phyloP scores from a whole-genome alignment of 192 early-diverging fungal genomes.

The Coemansia sp. region DNA sequence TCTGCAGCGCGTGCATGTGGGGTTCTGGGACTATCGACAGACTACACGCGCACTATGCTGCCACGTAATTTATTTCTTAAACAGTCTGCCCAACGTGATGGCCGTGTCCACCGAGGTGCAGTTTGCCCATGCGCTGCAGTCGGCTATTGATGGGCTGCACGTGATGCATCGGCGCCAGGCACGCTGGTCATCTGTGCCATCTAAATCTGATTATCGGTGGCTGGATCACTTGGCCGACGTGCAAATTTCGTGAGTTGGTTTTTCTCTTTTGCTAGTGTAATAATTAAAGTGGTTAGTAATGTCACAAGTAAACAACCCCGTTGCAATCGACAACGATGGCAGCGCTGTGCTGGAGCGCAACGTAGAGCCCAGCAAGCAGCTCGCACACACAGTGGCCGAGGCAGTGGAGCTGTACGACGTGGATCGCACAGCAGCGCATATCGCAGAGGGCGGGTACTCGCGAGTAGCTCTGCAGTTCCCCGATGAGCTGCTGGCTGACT shows the following conservation, averaged over 20 bases:
- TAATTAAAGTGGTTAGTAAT: background rate
- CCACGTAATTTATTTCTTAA: slow-evolving; percentile 5
- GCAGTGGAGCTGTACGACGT: slow-evolving; percentile 62
- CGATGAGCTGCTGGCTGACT: slow-evolving; percentile 75
- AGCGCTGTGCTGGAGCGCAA: slow-evolving; percentile 62
- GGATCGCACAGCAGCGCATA: slow-evolving; percentile 59
- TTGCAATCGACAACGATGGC: slow-evolving; percentile 62
- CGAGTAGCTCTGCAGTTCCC: slow-evolving; percentile 90
- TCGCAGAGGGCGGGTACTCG: slow-evolving; percentile 51
- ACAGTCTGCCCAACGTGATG: slow-evolving; percentile 1
- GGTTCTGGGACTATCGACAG: slow-evolving; percentile 31
- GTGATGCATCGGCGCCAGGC: slow-evolving; percentile 12
- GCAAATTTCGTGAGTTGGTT: background rate
- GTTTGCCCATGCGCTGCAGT: slow-evolving; percentile 7
- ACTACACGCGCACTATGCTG: slow-evolving; percentile 8
- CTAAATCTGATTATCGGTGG: slow-evolving; percentile 6
- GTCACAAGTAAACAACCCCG: background rate
- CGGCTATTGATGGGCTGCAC: slow-evolving; percentile 5
- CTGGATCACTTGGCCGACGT: background rate
- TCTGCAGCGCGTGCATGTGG: slow-evolving; percentile 16
- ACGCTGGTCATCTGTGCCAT: slow-evolving; percentile 2
- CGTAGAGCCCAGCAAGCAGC: slow-evolving; percentile 25
- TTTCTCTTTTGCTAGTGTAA: background rate
- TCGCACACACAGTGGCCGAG: slow-evolving; percentile 28
- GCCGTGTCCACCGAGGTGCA: background rate